Evolutionary conservation across 345 rosid genomes (phyloP).

Genomic region (Aquilaria sinensis): DNA sequence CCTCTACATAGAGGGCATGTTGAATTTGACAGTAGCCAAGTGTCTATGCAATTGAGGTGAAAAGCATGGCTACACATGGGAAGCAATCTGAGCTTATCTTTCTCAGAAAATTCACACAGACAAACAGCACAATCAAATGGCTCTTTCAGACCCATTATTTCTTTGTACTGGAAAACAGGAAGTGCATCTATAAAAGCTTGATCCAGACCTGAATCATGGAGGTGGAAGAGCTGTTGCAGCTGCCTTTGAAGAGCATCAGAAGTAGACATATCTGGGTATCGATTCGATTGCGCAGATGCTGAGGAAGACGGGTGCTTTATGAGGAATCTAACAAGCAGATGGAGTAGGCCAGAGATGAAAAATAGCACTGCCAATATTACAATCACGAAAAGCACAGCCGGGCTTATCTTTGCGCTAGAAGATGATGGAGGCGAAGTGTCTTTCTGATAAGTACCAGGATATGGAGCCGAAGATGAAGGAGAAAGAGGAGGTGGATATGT

Average conservation of each 20-base stretch:
- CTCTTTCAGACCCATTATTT: conserved; percentile 64
- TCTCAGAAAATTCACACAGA: conserved; percentile 74
- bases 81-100: conserved; percentile 76
- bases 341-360: conserved; percentile 81
- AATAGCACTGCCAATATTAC: conserved; percentile 75
- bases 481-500: conserved; percentile 42
- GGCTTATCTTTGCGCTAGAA: conserved; percentile 66
- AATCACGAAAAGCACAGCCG: conserved; percentile 70
- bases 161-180: conserved; percentile 76
- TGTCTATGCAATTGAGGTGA: conserved; percentile 76
- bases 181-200: conserved; percentile 87
- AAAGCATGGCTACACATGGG: conserved; percentile 90
- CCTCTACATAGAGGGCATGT: conserved; percentile 83
- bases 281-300: conserved; percentile 46
- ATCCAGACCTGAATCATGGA: conserved; percentile 86
- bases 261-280: conserved; percentile 60
- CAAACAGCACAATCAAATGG: conserved; percentile 93
- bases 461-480: conserved; percentile 13
- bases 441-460: conserved; percentile 24
- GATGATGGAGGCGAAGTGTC: conserved; percentile 36
- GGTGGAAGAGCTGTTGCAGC: conserved; percentile 83
- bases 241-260: conserved; percentile 83
- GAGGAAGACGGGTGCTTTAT: conserved; percentile 54
- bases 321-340: conserved; percentile 81
- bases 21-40: conserved; percentile 82